Percentiles rank a stretch among this genome's conserved stretches.
phyloP scores from a whole-genome alignment of 164 flowering plant genomes.

The Liquidambar formosana region DNA sequence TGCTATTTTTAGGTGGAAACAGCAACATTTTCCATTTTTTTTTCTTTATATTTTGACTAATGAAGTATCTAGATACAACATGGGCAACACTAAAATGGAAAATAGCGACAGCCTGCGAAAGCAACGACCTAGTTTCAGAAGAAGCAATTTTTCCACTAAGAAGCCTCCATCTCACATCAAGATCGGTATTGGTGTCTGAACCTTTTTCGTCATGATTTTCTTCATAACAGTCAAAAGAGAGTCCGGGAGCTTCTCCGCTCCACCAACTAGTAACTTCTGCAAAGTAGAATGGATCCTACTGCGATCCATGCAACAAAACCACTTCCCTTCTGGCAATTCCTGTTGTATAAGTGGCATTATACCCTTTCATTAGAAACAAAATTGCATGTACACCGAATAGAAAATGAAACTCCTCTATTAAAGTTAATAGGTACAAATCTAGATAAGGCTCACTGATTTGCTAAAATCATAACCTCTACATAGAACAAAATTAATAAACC shows the following conservation, averaged over 20 bases:
- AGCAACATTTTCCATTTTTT: no score
- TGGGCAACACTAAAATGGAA: conserved; percentile 67
- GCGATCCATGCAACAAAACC: conserved; percentile 87
- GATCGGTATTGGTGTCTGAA: conserved; percentile 15
- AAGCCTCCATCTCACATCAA: conserved; percentile 83
- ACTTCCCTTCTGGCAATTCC: conserved; percentile 88
- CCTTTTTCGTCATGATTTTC: conserved; percentile 45
- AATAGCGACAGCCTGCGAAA: conserved; percentile 78
- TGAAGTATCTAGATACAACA: no score
- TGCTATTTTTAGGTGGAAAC: no score
- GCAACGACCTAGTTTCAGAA: conserved; percentile 53
- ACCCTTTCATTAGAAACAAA: not conserved
- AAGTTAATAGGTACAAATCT: not conserved
- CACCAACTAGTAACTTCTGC: conserved; percentile 49
- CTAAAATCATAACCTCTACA: conserved; percentile 68
- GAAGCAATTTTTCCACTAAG: conserved; percentile 66
- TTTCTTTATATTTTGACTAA: no score
- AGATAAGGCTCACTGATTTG: conserved; percentile 29
- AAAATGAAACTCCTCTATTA: not conserved
- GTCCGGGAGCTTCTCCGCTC: conserved; percentile 55
- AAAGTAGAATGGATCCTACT: conserved; percentile 52
- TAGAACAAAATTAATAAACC: conserved; percentile 4
- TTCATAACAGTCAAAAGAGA: conserved; percentile 40
- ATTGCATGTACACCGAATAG: not conserved
- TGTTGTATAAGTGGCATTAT: conserved; percentile 25